Base-by-base conservation (phyloP, 352 stramenopile genomes). In the Phytophthora megakarya region DNA sequence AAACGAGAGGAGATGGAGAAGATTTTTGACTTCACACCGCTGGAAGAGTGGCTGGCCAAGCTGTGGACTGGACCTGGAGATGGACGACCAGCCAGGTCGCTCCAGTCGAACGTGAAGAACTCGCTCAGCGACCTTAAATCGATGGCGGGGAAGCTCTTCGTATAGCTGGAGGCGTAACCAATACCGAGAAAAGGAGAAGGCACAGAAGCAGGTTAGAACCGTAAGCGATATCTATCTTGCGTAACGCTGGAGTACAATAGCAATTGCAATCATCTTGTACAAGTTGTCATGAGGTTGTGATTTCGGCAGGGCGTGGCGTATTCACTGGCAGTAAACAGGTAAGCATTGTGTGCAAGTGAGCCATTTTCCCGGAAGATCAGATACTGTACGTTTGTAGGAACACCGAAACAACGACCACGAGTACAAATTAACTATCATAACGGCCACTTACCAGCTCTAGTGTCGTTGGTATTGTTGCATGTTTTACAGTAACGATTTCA, bases 1-100 rank as follows among this genome's bases (percentile, higher is more conserved):
- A 84, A 86, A 53, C 69, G 78, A 5, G 74, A 83, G n/a, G 67
- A 88, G 52, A 85, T 90, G 62, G 76, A 84, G 38, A 69, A 77
- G 18, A 64, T 79, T 12, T 76, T 85, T 35, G 74, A 80, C 39
- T 73, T 83, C 19, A 76, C 76, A 25, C 78, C 88, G 53, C 73
- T 92, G 48, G 80, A 92, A 55, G 77, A 84, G 28, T 92, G 81
- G 84, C 68, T 92, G 30, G 59, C 66, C 32, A 83, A 78, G 62
- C 48, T 92, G 37, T 90, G 81, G 71, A 73, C 71, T 25, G 70
- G 71, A 5, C 15, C 18, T n/a, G 51, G 33, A 40, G 52, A 48
- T 23, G 50, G 51, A 37, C 63, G 66, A 47, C 33, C 66, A 1
- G 57, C 49, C 48, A 60, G 70, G 37, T 65, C 68, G 40, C 49